Percentiles rank a stretch among this genome's conserved stretches.
Conservation (phyloP, 306 rosid species). For the Begonia peltatifolia region DNA sequence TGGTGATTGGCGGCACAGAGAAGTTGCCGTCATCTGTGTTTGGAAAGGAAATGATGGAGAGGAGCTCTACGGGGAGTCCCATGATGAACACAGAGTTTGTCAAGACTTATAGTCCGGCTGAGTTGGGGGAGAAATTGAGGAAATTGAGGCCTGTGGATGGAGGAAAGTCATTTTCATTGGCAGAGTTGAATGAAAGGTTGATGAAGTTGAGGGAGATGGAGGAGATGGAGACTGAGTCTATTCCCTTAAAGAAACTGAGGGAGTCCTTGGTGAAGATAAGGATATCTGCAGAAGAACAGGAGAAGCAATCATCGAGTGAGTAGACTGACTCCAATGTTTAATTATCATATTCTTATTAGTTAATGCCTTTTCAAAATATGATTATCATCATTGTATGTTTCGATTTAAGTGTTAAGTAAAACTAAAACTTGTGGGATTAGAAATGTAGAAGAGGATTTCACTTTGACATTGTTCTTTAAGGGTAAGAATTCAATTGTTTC, state of each 20-base stretch:
- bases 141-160: conserved; percentile 36
- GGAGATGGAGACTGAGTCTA: conserved; percentile 13
- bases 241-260: neutral
- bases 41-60: conserved; percentile 21
- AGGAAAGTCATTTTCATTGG: conserved; percentile 36
- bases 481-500: no score
- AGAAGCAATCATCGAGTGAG: conserved; percentile 6
- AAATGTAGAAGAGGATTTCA: no score
- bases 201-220: conserved; percentile 39
- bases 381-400: no score
- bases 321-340: neutral
- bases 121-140: conserved; percentile 51
- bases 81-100: conserved; percentile 16
- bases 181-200: conserved; percentile 61
- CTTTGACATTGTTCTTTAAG: no score
- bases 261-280: neutral
- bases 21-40: conserved; percentile 17
- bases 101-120: conserved; percentile 18
- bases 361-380: no score
- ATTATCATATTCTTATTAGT: no score
- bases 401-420: no score
- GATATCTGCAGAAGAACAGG: neutral
- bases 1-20: conserved; percentile 19
- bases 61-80: neutral
- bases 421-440: no score